These are phyloP conservation scores for Carex scoparia DNA, from an alignment of 176 grass and related monocot species.

Conservation along the genomic window DNA sequence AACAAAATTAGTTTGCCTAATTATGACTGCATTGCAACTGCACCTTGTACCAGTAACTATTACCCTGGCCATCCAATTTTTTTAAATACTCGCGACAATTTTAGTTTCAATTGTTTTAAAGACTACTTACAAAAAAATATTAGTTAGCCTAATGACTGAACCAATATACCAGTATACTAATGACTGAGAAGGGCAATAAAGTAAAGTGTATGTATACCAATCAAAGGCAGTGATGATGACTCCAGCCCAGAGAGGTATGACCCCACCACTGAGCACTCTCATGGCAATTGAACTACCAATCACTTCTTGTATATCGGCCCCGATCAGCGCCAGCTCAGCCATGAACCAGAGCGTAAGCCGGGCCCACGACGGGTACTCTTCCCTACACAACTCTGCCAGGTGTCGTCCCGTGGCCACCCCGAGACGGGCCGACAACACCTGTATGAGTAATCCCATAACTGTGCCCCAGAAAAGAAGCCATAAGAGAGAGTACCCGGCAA, in stretches of 20 bases:
- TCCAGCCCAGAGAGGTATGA: slow-evolving; percentile 75
- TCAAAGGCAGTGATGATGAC: slow-evolving; percentile 81
- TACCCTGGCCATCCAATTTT: too few species aligned
- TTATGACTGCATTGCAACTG: background rate
- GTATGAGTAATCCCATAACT: slow-evolving; percentile 69
- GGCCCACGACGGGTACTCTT: slow-evolving; percentile 78
- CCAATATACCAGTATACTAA: background rate
- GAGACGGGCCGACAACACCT: slow-evolving; percentile 66
- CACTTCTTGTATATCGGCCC: slow-evolving; percentile 91
- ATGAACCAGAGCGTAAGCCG: slow-evolving; percentile 60
- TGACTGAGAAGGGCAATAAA: too few species aligned
- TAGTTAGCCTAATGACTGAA: background rate
- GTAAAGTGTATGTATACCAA: slow-evolving; percentile 36
- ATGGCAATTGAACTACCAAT: slow-evolving; percentile 93
- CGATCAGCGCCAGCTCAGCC: slow-evolving; percentile 82
- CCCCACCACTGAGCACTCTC: slow-evolving; percentile 67
- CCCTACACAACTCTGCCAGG: slow-evolving; percentile 78
- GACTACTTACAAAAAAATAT: background rate
- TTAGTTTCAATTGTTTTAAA: background rate
- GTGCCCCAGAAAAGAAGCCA: slow-evolving; percentile 91
- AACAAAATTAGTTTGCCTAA: background rate
- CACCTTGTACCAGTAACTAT: background rate
- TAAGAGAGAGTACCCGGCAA: slow-evolving; percentile 69
- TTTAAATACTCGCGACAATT: too few species aligned
- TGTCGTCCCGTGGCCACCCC: slow-evolving; percentile 78